Percentiles rank a stretch among this genome's conserved stretches.
Evolutionary conservation across 768 basidiomycete species (phyloP).

Genomic region (Infundibulicybe gibba): DNA sequence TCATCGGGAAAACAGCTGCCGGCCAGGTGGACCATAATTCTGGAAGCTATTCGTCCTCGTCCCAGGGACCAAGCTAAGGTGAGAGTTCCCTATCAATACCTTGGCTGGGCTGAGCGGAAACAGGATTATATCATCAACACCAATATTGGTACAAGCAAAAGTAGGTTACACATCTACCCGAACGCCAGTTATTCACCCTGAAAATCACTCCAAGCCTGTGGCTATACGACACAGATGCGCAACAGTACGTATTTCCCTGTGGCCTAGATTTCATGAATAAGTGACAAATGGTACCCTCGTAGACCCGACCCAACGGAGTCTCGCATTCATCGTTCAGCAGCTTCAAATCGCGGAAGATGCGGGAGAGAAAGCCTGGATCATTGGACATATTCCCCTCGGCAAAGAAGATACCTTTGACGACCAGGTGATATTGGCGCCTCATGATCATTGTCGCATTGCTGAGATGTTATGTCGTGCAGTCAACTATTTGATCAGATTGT

Average conservation of each 20-base stretch:
- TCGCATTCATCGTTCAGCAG: constrained; percentile 48
- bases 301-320: constrained; percentile 57
- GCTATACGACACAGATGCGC: constrained; percentile 51
- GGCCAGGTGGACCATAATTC: constrained; percentile 41
- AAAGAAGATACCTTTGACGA: constrained; percentile 44
- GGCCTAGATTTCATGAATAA: neutral
- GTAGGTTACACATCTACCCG: constrained; percentile 21
- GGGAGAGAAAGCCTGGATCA: constrained; percentile 60
- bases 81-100: neutral
- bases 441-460: neutral
- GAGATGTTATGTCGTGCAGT: constrained; percentile 25
- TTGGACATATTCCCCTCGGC: constrained; percentile 56
- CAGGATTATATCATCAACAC: constrained; percentile 62
- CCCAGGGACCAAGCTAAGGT: constrained; percentile 48
- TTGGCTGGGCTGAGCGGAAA: neutral
- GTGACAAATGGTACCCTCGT: neutral
- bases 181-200: neutral
- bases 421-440: constrained; percentile 32
- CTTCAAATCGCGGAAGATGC: constrained; percentile 58
- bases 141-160: constrained; percentile 62
- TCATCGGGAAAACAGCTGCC: constrained; percentile 37
- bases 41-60: constrained; percentile 49
- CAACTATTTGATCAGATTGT: constrained; percentile 66
- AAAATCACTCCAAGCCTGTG: constrained; percentile 39
- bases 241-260: constrained; percentile 28